These are phyloP conservation scores for Epichloe typhina DNA, from an alignment of 2,329 filamentous ascomycete genomes.

Conservation along the genomic window DNA sequence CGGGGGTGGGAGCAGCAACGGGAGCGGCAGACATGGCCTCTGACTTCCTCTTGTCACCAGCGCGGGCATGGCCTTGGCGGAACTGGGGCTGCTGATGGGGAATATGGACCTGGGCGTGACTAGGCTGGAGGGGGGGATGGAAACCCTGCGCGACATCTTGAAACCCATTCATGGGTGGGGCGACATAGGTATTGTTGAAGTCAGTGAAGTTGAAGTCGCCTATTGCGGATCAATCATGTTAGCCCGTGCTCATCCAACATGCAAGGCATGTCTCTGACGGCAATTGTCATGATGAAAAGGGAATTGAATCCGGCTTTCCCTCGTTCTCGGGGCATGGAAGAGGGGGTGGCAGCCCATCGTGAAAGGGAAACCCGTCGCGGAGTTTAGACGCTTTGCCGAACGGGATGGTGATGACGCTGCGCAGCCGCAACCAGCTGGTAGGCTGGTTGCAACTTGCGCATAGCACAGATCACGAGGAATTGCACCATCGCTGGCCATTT, in stretches of 20 bases:
- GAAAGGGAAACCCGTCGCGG: not conserved
- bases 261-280: not conserved
- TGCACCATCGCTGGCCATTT: constrained; percentile 42
- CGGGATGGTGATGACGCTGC: not conserved
- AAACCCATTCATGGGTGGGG: constrained; percentile 32
- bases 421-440: not conserved
- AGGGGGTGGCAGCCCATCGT: not conserved
- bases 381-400: not conserved
- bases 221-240: constrained; percentile 28
- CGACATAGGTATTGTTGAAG: constrained; percentile 38
- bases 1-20: constrained; percentile 1
- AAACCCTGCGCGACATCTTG: constrained; percentile 23
- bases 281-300: too few species aligned
- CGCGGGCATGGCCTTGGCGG: constrained; percentile 16
- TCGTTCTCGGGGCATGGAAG: not conserved
- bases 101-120: constrained; percentile 26
- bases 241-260: constrained; percentile 2
- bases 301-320: too few species aligned
- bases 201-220: constrained; percentile 45
- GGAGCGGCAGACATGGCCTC: constrained; percentile 24
- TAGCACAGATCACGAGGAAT: constrained; percentile 44
- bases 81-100: constrained; percentile 26
- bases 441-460: not conserved
- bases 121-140: constrained; percentile 43
- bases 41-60: constrained; percentile 33